phyloP scores from a whole-genome alignment of 495 filamentous ascomycete genomes.

The Daldinia grandis region DNA sequence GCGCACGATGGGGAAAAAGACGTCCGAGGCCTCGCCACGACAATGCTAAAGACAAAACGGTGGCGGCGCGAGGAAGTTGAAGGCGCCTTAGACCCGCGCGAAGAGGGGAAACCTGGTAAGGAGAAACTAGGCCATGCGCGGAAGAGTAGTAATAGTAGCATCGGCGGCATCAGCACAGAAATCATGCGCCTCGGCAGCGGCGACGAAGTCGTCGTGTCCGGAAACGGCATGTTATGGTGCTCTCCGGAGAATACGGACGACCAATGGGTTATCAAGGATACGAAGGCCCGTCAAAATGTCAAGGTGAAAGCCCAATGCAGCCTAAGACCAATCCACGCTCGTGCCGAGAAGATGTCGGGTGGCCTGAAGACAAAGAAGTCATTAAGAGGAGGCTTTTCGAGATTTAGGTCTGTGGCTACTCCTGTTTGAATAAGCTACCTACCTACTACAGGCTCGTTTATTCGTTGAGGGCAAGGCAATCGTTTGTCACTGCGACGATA shows the following conservation, averaged over 20 bases:
- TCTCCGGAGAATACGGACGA: constrained; percentile 9
- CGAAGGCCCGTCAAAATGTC: background rate
- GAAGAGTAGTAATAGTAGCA: constrained; percentile 21
- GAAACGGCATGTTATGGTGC: constrained; percentile 38
- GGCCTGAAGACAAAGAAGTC: constrained; percentile 28
- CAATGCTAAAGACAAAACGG: constrained; percentile 56
- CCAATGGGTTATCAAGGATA: constrained; percentile 7
- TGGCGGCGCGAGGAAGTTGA: constrained; percentile 58
- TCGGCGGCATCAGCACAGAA: constrained; percentile 34
- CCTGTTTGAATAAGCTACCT: background rate
- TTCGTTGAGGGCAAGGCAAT: background rate
- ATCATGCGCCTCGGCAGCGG: constrained; percentile 46
- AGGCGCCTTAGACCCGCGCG: constrained; percentile 21
- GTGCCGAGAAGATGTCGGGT: constrained; percentile 27
- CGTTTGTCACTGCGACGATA: background rate
- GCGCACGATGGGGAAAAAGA: constrained; percentile 74
- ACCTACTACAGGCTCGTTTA: background rate
- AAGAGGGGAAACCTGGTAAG: background rate
- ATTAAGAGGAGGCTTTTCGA: constrained; percentile 6
- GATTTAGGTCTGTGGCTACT: constrained; percentile 20
- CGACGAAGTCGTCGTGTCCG: constrained; percentile 47
- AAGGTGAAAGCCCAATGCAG: background rate
- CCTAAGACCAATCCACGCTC: constrained; percentile 18
- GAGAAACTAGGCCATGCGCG: constrained; percentile 14
- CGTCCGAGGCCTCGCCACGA: constrained; percentile 60